Conservation (phyloP, 2,329 filamentous ascomycete genomes). For the Malbranchea zuffiana region DNA sequence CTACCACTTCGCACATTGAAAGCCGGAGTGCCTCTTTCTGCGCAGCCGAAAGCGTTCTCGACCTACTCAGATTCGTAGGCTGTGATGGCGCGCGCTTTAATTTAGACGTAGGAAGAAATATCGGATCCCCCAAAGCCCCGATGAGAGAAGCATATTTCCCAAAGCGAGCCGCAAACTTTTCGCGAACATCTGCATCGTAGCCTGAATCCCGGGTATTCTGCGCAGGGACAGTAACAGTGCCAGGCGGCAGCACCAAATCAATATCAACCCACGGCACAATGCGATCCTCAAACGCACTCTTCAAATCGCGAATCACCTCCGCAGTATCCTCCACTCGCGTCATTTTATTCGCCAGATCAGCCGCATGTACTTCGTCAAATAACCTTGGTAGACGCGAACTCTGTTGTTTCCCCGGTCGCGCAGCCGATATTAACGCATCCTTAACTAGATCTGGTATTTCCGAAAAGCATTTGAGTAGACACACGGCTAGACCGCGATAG, state of each 20-base stretch:
- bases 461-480: slow-evolving; percentile 84
- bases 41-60: slow-evolving; percentile 63
- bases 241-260: slow-evolving; percentile 73
- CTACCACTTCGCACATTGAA: slow-evolving; percentile 80
- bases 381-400: slow-evolving; percentile 57
- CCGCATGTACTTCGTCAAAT: slow-evolving; percentile 87
- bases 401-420: slow-evolving; percentile 43
- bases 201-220: slow-evolving; percentile 48
- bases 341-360: slow-evolving; percentile 78
- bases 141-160: slow-evolving; percentile 67
- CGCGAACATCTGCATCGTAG: slow-evolving; percentile 54
- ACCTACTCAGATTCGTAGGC: slow-evolving; percentile 67
- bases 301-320: slow-evolving; percentile 62
- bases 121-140: slow-evolving; percentile 66
- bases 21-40: slow-evolving; percentile 77
- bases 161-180: slow-evolving; percentile 57
- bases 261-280: slow-evolving; percentile 76
- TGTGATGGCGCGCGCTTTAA: slow-evolving; percentile 78
- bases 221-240: slow-evolving; percentile 55
- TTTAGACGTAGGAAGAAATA: slow-evolving; percentile 78
- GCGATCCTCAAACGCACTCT: slow-evolving; percentile 67
- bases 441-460: slow-evolving; percentile 73
- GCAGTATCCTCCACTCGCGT: slow-evolving; percentile 64
- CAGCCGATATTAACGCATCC: slow-evolving; percentile 50
- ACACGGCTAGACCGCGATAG: slow-evolving; percentile 82